Evolutionary conservation across 176 grass and related monocot genomes (phyloP), one percentile per base, ranked within the genome.

Genomic region (Dactylis glomerata): DNA sequence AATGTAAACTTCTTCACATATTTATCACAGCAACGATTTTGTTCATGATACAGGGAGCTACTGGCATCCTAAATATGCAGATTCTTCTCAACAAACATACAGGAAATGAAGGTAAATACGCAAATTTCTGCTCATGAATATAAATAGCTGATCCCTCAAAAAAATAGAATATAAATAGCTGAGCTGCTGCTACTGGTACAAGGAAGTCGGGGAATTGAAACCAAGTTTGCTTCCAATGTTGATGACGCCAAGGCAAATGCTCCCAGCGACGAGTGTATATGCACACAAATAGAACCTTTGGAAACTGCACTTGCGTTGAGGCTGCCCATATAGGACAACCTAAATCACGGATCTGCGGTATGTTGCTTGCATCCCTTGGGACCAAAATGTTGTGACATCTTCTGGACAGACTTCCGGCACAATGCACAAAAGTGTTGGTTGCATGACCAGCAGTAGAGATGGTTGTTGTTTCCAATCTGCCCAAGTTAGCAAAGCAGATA

Each of bases 331-430:
- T 27, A 54, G 28, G 74, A 74, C 62, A 68, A 37, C 28, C 62
- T 70, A 4, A 2, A n/a, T 86, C 79, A 89, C 22, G 83, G 82
- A 80, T 94, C 92, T 44, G 74, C 68, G 9, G 92, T 81, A 82
- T 94, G 92, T 50, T 94, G 92, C 61, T 94, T 94, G 90, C 90
- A 94, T 61, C 92, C 85, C 87, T 81, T 94, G 26, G 90, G 92
- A 6, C 92, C 90, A 72, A 61, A 94, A 78, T 94, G 92, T 16
- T 92, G 87, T 10, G 90, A 56, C 4, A 87, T 75, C 85, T 89
- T 92, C 47, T 65, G 83, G 56, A 94, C 92, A 33, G 62, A 13
- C 85, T 92, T 89, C 51, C 83, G 82, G 82, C 92, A 92, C 74
- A 94, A 27, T 44, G 92, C 92, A 80, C 92, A 94, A 27, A 87